Evolutionary conservation across 139 green algal species (phyloP).

Genomic region (Yamagishiella unicocca): DNA sequence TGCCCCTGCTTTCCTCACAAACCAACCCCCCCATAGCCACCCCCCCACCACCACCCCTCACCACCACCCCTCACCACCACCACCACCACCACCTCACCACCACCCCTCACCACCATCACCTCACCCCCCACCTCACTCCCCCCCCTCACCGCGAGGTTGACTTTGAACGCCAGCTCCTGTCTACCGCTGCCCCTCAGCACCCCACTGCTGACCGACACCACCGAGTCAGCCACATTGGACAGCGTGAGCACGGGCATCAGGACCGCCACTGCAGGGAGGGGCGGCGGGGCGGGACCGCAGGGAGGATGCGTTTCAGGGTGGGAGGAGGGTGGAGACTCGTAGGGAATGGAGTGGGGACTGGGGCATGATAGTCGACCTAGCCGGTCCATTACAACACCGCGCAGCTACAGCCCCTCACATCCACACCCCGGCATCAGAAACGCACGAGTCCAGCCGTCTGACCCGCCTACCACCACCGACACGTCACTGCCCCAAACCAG

Average conservation of each 20-base stretch:
- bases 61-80: neutral
- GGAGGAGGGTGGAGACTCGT: neutral
- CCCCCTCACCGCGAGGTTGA: constrained; percentile 13
- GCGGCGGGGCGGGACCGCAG: neutral
- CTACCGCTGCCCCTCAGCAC: constrained; percentile 42
- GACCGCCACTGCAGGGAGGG: neutral
- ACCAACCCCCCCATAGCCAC: neutral
- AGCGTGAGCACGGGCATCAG: constrained; percentile 41
- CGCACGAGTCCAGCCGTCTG: too few relatives aligned
- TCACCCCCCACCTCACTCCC: neutral
- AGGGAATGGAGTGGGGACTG: too few relatives aligned
- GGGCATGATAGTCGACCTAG: too few relatives aligned
- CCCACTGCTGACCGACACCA: constrained; percentile 25
- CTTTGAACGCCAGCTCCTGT: constrained; percentile 46
- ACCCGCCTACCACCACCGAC: too few relatives aligned
- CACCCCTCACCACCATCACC: neutral
- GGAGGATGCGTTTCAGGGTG: too few relatives aligned
- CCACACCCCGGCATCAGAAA: too few relatives aligned
- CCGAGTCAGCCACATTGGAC: constrained; percentile 33
- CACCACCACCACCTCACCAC: neutral
- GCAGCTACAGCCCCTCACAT: too few relatives aligned
- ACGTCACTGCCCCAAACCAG: too few relatives aligned
- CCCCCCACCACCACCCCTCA: neutral
- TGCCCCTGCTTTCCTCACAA: too few relatives aligned
- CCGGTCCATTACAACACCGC: too few relatives aligned